Evolutionary conservation across 2,329 filamentous ascomycete species (phyloP).

Genomic region (Fonsecaea pugnacius): DNA sequence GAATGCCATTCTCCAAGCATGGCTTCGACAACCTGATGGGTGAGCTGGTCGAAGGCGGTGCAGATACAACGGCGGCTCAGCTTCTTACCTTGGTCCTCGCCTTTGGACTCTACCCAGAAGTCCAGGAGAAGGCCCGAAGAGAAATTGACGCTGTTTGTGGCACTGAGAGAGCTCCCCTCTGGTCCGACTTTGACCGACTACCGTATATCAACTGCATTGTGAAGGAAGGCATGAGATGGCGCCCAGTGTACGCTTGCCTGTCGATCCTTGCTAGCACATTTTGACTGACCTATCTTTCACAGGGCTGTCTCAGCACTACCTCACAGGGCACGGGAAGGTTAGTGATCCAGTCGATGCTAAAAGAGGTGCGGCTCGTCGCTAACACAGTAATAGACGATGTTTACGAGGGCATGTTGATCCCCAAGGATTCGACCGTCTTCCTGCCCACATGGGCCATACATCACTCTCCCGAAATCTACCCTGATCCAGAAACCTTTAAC

Average conservation of each 20-base stretch:
- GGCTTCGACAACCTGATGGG: conserved; percentile 22
- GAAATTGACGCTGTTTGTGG: conserved; percentile 44
- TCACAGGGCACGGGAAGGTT: conserved; percentile 26
- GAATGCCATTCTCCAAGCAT: conserved; percentile 10
- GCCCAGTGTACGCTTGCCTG: conserved; percentile 36
- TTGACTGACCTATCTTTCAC: conserved; percentile 14
- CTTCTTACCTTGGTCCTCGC: conserved; percentile 43
- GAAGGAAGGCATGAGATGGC: conserved; percentile 45
- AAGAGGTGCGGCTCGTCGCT: background rate
- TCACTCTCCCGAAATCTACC: conserved; percentile 10
- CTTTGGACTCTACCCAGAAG: conserved; percentile 17
- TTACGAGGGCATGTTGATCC: conserved; percentile 56
- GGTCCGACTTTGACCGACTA: conserved; percentile 39
- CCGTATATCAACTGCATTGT: conserved; percentile 42
- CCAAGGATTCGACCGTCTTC: conserved; percentile 50
- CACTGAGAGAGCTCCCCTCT: conserved; percentile 39
- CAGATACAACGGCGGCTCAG: conserved; percentile 31
- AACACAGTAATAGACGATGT: conserved; percentile 45
- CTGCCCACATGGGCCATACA: conserved; percentile 19
- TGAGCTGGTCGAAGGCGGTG: conserved; percentile 34
- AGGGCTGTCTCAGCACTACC: conserved; percentile 26
- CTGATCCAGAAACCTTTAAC: conserved; percentile 14
- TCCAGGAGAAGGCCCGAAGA: conserved; percentile 37
- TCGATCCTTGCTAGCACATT: background rate
- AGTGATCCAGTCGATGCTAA: background rate